Evolutionary conservation across 140 eudicot species (phyloP).

Genomic region (Cichorium intybus): DNA sequence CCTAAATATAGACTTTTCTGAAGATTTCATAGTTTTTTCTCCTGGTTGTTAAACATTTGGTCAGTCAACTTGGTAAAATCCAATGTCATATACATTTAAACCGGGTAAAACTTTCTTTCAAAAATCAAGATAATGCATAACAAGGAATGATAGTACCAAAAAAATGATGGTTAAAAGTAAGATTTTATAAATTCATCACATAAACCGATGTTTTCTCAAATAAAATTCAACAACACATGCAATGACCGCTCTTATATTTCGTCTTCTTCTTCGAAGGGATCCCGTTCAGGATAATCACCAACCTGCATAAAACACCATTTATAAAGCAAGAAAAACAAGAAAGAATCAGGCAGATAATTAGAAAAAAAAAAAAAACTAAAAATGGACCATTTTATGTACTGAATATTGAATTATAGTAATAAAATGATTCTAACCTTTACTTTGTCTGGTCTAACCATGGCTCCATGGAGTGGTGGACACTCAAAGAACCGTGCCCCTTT

Average conservation of each 20-base stretch:
- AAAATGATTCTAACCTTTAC: conserved; percentile 62
- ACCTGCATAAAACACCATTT: conserved; percentile 43
- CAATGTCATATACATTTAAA: no score
- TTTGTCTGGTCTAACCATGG: conserved; percentile 92
- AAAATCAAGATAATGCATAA: no score
- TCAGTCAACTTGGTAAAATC: no score
- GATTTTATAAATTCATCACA: not conserved
- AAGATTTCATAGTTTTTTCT: no score
- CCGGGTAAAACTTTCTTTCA: no score
- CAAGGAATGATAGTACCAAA: no score
- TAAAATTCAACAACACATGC: not conserved
- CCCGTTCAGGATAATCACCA: conserved; percentile 90
- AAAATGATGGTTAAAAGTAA: no score
- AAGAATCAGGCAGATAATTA: not conserved
- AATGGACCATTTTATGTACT: not conserved
- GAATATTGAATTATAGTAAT: not conserved
- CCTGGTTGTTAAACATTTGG: no score
- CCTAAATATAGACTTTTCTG: no score
- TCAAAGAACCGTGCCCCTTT: conserved; percentile 83
- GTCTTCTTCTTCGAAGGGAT: conserved; percentile 79
- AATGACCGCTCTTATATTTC: conserved; percentile 38
- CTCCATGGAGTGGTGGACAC: conserved; percentile 94
- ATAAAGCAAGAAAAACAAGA: not conserved
- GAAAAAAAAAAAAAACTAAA: not conserved
- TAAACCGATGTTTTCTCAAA: not conserved